Evolutionary conservation across 352 stramenopile genomes (phyloP).

Genomic region (Phytophthora idaei): DNA sequence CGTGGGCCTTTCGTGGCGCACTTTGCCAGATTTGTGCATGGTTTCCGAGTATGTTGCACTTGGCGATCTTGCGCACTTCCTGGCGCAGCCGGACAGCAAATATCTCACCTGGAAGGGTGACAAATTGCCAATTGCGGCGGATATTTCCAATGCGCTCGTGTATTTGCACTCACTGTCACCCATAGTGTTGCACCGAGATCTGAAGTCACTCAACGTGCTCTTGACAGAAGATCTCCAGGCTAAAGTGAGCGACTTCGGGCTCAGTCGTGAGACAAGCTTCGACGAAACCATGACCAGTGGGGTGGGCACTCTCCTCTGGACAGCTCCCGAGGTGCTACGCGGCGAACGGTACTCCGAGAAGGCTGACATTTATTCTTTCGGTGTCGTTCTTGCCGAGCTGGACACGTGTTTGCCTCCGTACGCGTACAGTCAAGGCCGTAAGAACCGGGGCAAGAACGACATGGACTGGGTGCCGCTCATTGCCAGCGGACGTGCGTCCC

Average conservation of each 20-base stretch:
- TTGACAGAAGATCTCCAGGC: slow-evolving; percentile 45
- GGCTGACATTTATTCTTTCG: slow-evolving; percentile 72
- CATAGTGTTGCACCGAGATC: slow-evolving; percentile 48
- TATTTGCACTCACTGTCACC: slow-evolving; percentile 60
- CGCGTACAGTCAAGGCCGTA: slow-evolving; percentile 43
- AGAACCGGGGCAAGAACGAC: slow-evolving; percentile 47
- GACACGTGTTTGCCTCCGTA: slow-evolving; percentile 64
- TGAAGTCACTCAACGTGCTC: slow-evolving; percentile 59
- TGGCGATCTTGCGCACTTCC: slow-evolving; percentile 44
- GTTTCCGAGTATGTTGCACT: slow-evolving; percentile 48
- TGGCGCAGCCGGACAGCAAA: slow-evolving; percentile 41
- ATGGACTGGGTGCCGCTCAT: slow-evolving; percentile 44
- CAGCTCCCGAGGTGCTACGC: slow-evolving; percentile 54
- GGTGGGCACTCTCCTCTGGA: slow-evolving; percentile 54
- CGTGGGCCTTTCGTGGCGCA: slow-evolving; percentile 53
- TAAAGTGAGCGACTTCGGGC: slow-evolving; percentile 60
- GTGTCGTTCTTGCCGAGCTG: slow-evolving; percentile 71
- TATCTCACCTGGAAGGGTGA: slow-evolving; percentile 43
- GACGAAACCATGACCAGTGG: slow-evolving; percentile 52
- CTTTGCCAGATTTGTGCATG: slow-evolving; percentile 51
- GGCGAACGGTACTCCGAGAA: slow-evolving; percentile 66
- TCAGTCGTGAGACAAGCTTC: slow-evolving; percentile 41
- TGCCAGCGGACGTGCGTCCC: slow-evolving; percentile 35
- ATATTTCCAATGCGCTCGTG: slow-evolving; percentile 56
- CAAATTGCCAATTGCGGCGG: slow-evolving; percentile 46